Conservation (phyloP, 371 early-diverging fungal genomes). For the Zychaea mexicana region DNA sequence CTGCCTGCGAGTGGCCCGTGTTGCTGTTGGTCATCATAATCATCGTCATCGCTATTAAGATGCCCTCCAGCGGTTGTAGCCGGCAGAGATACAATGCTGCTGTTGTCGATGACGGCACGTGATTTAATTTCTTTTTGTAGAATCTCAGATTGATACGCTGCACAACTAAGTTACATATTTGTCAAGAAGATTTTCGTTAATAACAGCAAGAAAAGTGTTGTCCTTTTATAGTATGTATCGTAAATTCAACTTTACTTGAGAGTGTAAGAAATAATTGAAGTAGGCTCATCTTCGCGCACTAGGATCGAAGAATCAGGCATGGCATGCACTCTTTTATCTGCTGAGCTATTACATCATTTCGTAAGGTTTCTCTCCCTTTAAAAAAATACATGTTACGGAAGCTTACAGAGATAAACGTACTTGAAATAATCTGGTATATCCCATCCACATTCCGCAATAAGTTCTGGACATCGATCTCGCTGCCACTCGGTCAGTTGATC, state of each 20-base stretch:
- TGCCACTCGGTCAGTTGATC: conserved; percentile 36
- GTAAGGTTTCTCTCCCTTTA: no score
- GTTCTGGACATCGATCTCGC: conserved; percentile 22
- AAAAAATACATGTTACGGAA: no score
- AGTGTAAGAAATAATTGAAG: conserved; percentile 88
- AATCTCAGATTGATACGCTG: background rate
- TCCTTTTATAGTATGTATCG: background rate
- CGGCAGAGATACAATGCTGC: background rate
- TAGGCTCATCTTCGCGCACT: conserved; percentile 91
- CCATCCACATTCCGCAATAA: conserved; percentile 30
- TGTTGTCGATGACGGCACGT: background rate
- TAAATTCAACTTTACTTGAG: conserved; percentile 49
- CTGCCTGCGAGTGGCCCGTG: no score
- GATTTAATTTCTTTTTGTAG: background rate
- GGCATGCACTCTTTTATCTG: conserved; percentile 57
- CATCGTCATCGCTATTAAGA: background rate
- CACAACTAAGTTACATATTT: background rate
- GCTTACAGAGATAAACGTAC: background rate
- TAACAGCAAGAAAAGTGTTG: no score
- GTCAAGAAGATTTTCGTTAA: no score
- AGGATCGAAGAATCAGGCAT: conserved; percentile 83
- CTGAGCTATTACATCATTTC: background rate
- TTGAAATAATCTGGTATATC: conserved; percentile 39
- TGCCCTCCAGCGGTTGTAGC: background rate
- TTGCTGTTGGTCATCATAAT: no score